These are phyloP conservation scores for Nepenthes gracilis DNA, from an alignment of 148 eudicot species.

Conservation along the genomic window DNA sequence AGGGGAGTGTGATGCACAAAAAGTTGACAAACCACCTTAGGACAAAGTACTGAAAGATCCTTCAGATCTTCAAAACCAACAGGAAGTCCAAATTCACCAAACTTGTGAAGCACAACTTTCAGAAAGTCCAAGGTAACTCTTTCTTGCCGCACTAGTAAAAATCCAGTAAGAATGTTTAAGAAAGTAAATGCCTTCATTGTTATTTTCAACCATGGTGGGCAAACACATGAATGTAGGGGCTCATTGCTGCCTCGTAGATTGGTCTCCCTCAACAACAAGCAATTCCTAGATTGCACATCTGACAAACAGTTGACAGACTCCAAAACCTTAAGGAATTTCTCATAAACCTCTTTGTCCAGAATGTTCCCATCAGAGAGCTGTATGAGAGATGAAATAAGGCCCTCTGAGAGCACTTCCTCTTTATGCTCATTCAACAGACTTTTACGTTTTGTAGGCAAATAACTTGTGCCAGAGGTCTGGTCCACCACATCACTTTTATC, in stretches of 20 bases:
- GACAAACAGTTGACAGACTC: slow-evolving; percentile 47
- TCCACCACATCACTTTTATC: slow-evolving; percentile 5
- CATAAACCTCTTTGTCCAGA: slow-evolving; percentile 29
- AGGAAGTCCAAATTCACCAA: slow-evolving; percentile 37
- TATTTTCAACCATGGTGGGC: slow-evolving; percentile 68
- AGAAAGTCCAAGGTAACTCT: slow-evolving; percentile 33
- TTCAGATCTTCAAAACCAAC: slow-evolving; percentile 43
- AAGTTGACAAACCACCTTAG: slow-evolving; percentile 32
- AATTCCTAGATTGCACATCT: slow-evolving; percentile 36
- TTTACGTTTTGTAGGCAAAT: slow-evolving; percentile 9
- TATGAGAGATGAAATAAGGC: slow-evolving; percentile 26
- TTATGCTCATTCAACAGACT: slow-evolving; percentile 17
- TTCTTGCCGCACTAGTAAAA: slow-evolving; percentile 28
- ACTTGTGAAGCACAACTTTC: slow-evolving; percentile 41
- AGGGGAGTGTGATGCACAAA: no score
- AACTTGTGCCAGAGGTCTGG: background rate
- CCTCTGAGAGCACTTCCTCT: slow-evolving; percentile 21
- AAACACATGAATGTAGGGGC: slow-evolving; percentile 39
- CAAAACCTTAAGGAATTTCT: slow-evolving; percentile 30
- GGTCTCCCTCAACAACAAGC: slow-evolving; percentile 35
- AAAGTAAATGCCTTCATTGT: slow-evolving; percentile 51
- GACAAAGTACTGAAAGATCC: slow-evolving; percentile 59
- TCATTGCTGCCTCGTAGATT: slow-evolving; percentile 11
- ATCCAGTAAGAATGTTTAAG: slow-evolving; percentile 48
- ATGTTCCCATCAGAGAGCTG: slow-evolving; percentile 15